Evolutionary conservation across 2,329 filamentous ascomycete species (phyloP), one percentile per base, ranked within the genome.

Genomic region (Grosmannia serpens): DNA sequence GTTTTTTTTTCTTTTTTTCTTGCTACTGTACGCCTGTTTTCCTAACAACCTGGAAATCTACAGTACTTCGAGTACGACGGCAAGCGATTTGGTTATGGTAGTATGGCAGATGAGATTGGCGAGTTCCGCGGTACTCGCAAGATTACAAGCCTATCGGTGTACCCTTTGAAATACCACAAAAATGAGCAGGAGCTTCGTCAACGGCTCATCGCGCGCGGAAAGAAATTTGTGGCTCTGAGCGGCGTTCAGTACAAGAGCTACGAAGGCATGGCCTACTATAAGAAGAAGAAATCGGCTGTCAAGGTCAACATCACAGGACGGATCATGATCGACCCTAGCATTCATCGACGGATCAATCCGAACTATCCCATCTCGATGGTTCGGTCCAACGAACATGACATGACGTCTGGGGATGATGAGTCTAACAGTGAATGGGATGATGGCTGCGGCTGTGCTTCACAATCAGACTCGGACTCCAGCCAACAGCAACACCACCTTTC

Each of bases 301-400:
- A 92, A 90, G 69, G 86, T 95, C 70, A 90, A 90, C 67, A 86
- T 95, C 69, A 89, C 91, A 62, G 88, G 90, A 22, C 85, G 91
- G 33, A 80, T 95, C 62, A 96, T 96, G 90, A 78, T 96, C 27
- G 91, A 96, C 67, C 84, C 89, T 0, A 84, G 84, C 4, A 88
- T 88, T 49, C 91, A 95, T 72, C 83, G 89, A 10, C 83, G 89
- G 38, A 88, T 92, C 69, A 89, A 94, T 64, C 88, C 91, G 1
- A 95, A 95, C 68, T 95, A 95, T 64, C 82, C 81, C 0, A 82
- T 92, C 65, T 89, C 87, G 26, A 78, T 81, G 1, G 84, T 95
- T 58, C 85, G 86, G 55, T 82, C 87, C 0, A 86, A 88, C 64
- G 86, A 91, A 59, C 78, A 83, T 29, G 82, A 87, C 64, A 70